Evolutionary conservation across 805 yeast species (phyloP).

Genomic region (Ogataea zsoltii): DNA sequence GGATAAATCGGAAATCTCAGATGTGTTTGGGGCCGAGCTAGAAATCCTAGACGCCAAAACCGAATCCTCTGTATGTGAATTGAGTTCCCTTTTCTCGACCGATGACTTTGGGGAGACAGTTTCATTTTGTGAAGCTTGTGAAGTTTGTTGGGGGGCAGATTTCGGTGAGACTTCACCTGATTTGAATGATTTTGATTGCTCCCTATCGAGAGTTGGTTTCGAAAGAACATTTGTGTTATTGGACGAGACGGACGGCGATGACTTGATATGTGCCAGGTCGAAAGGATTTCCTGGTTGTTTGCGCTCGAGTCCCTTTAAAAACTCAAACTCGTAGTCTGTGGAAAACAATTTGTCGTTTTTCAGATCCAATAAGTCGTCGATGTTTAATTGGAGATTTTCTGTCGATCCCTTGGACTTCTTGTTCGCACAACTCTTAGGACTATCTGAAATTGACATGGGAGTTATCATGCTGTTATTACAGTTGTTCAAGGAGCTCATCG

Average conservation of each 20-base stretch:
- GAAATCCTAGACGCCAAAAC: too few species aligned
- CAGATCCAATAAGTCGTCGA: slow-evolving; percentile 29
- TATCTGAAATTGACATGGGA: slow-evolving; percentile 27
- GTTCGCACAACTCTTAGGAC: slow-evolving; percentile 15
- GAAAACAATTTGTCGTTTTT: slow-evolving; percentile 26
- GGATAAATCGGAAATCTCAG: neutral
- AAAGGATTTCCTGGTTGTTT: slow-evolving; percentile 13
- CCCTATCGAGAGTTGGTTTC: neutral
- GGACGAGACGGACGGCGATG: slow-evolving; percentile 26
- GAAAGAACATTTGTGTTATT: slow-evolving; percentile 23
- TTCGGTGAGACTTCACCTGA: neutral
- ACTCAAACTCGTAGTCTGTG: slow-evolving; percentile 24
- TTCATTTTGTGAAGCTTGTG: neutral
- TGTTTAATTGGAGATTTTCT: slow-evolving; percentile 18
- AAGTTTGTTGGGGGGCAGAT: neutral
- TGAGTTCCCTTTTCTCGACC: neutral
- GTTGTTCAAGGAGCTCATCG: neutral
- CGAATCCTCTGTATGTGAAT: neutral
- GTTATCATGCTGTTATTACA: slow-evolving; percentile 17
- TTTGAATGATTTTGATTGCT: neutral
- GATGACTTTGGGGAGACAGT: neutral
- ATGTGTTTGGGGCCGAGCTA: slow-evolving; percentile 18
- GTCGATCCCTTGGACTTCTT: slow-evolving; percentile 6
- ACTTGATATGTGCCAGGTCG: slow-evolving; percentile 20
- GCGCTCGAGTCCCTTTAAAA: slow-evolving; percentile 19